Conservation (phyloP, 2,329 filamentous ascomycete genomes). For the Parafenestella ontariensis region DNA sequence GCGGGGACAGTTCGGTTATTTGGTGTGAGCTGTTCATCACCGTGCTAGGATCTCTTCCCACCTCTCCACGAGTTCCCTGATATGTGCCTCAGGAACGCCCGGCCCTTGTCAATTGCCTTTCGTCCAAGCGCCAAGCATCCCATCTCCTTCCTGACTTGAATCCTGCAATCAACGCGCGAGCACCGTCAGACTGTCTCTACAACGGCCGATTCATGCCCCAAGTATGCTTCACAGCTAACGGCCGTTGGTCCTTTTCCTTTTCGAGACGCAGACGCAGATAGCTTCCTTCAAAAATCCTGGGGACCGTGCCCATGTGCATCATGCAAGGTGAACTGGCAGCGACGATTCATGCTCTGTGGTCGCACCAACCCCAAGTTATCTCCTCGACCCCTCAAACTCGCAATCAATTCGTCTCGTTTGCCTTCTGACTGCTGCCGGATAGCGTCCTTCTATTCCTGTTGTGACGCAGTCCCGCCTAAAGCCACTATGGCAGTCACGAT, state of each 20-base stretch:
- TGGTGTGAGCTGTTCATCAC: slow-evolving; percentile 11
- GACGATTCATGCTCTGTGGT: slow-evolving; percentile 36
- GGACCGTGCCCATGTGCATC: slow-evolving; percentile 49
- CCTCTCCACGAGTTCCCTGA: slow-evolving; percentile 8
- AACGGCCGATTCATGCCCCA: slow-evolving; percentile 43
- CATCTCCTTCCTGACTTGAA: slow-evolving; percentile 12
- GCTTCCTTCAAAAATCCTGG: slow-evolving; percentile 43
- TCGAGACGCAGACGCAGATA: slow-evolving; percentile 45
- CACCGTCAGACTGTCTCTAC: slow-evolving; percentile 37
- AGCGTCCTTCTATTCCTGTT: slow-evolving; percentile 43
- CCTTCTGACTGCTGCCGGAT: slow-evolving; percentile 31
- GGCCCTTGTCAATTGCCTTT: slow-evolving; percentile 19
- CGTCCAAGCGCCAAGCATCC: slow-evolving; percentile 33
- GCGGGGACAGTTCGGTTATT: slow-evolving; percentile 16
- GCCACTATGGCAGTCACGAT: slow-evolving; percentile 46
- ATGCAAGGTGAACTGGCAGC: slow-evolving; percentile 21
- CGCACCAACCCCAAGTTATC: slow-evolving; percentile 46
- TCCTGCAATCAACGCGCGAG: slow-evolving; percentile 31
- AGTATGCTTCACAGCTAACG: slow-evolving; percentile 42
- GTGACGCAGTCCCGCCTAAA: slow-evolving; percentile 41
- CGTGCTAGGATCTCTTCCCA: slow-evolving; percentile 10
- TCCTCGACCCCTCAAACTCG: slow-evolving; percentile 43
- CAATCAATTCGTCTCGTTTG: slow-evolving; percentile 41
- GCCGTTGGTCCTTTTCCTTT: slow-evolving; percentile 46
- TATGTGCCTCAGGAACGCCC: slow-evolving; percentile 28